Evolutionary conservation across 176 grass and related monocot genomes (phyloP).

Genomic region (Carex kokanica): DNA sequence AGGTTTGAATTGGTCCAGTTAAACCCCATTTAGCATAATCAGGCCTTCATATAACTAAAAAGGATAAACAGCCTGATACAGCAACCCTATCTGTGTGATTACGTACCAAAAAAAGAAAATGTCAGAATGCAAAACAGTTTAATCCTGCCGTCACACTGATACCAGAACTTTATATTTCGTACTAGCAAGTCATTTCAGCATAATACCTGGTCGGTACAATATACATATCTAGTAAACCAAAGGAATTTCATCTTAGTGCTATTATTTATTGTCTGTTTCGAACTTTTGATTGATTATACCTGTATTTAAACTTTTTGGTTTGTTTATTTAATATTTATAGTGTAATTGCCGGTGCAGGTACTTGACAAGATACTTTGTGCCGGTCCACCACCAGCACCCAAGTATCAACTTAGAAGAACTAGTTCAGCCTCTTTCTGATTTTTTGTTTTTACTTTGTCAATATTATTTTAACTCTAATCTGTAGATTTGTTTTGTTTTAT

Average conservation of each 20-base stretch:
- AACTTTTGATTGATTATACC: not conserved
- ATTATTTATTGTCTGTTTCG: not conserved
- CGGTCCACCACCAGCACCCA: slow-evolving; percentile 46
- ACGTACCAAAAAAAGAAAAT: not conserved
- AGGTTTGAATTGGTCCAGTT: not conserved
- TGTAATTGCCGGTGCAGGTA: slow-evolving; percentile 41
- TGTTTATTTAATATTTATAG: not conserved
- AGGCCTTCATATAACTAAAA: not conserved
- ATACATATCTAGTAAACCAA: not conserved
- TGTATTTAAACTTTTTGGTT: not conserved
- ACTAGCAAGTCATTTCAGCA: not conserved
- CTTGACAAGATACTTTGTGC: slow-evolving; percentile 64
- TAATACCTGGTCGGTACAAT: not conserved
- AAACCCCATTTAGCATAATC: not conserved
- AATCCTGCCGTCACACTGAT: not conserved
- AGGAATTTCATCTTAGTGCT: not conserved
- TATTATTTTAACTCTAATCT: slow-evolving; percentile 35
- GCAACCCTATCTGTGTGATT: not conserved
- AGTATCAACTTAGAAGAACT: slow-evolving; percentile 83
- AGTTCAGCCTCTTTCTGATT: slow-evolving; percentile 61
- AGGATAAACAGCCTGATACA: not conserved
- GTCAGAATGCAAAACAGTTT: not conserved
- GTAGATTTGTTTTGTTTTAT: slow-evolving; percentile 40
- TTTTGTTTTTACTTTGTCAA: not conserved
- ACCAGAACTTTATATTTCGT: slow-evolving; percentile 7